Conservation (phyloP, 2,329 filamentous ascomycete genomes). For the Fragosphaeria purpurea region DNA sequence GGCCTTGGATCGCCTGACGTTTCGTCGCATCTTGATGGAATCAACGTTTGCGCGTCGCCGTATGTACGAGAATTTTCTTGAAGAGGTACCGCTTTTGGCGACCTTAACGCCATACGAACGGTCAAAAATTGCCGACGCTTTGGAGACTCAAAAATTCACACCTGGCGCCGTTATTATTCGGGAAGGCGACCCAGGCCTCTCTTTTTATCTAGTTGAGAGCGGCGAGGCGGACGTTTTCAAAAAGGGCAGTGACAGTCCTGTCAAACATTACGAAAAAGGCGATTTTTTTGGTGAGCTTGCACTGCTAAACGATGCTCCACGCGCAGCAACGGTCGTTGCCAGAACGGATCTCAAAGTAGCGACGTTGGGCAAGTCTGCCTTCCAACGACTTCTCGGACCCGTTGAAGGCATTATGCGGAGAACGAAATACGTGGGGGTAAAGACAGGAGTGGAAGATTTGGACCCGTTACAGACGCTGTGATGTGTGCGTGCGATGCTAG, state of each 20-base stretch:
- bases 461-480: slow-evolving; percentile 47
- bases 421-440: slow-evolving; percentile 52
- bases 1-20: slow-evolving; percentile 91
- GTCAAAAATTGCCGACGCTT: slow-evolving; percentile 91
- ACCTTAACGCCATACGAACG: slow-evolving; percentile 85
- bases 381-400: slow-evolving; percentile 84
- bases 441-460: slow-evolving; percentile 54
- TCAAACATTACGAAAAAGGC: slow-evolving; percentile 79
- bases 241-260: slow-evolving; percentile 55
- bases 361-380: slow-evolving; percentile 83
- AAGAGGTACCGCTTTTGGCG: slow-evolving; percentile 79
- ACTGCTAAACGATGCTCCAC: slow-evolving; percentile 82
- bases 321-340: slow-evolving; percentile 80
- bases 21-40: slow-evolving; percentile 97
- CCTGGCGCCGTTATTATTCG: slow-evolving; percentile 74
- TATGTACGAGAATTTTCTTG: slow-evolving; percentile 95
- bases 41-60: slow-evolving; percentile 90
- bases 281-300: slow-evolving; percentile 97
- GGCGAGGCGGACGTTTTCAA: slow-evolving; percentile 85
- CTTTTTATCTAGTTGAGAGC: slow-evolving; percentile 82
- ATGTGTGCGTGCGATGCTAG: not conserved
- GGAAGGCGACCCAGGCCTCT: slow-evolving; percentile 83
- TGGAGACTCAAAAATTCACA: slow-evolving; percentile 82
- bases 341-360: slow-evolving; percentile 87
- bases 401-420: slow-evolving; percentile 92